A percentile compares a stretch with the other conserved stretches of the same genome.
phyloP scores from a whole-genome alignment of 768 basidiomycete species.

The Pleurotus eryngii region DNA sequence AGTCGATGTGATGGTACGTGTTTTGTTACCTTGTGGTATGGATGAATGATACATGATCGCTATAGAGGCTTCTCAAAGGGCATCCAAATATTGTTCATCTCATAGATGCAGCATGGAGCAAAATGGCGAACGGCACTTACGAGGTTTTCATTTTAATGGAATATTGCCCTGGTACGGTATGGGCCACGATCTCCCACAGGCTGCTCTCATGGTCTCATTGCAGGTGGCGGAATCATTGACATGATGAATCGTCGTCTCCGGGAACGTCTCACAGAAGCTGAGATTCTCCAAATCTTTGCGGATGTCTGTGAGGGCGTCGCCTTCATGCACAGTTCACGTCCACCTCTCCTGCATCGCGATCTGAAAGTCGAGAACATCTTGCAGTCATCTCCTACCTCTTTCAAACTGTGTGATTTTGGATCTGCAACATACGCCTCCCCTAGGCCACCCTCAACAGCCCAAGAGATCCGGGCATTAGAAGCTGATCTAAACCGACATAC shows the following conservation, averaged over 20 bases:
- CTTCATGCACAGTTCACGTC: conserved; percentile 91
- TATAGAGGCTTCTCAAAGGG: conserved; percentile 82
- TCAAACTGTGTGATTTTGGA: conserved; percentile 98
- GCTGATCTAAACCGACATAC: conserved; percentile 92
- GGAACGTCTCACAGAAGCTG: conserved; percentile 90
- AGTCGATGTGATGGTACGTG: conserved; percentile 94
- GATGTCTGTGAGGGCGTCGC: conserved; percentile 98
- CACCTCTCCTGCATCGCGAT: conserved; percentile 92
- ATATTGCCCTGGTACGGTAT: conserved; percentile 76
- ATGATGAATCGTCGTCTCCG: conserved; percentile 98
- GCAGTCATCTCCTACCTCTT: conserved; percentile 77
- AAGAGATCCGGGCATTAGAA: conserved; percentile 85
- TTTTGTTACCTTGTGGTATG: conserved; percentile 2
- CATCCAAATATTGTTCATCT: conserved; percentile 96
- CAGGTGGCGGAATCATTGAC: conserved; percentile 98
- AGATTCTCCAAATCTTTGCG: conserved; percentile 96
- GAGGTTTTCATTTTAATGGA: conserved; percentile 99
- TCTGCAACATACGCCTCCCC: conserved; percentile 75
- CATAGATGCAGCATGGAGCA: conserved; percentile 92
- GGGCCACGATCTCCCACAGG: conserved; percentile 3
- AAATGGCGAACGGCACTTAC: conserved; percentile 76
- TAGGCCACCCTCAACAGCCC: conserved; percentile 69
- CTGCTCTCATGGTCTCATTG: conserved; percentile 12
- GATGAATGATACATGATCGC: conserved; percentile 15
- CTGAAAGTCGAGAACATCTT: conserved; percentile 99